These are phyloP conservation scores for Teratosphaeria gauchensis DNA, from an alignment of 2,329 filamentous ascomycete species.

Conservation along the genomic window DNA sequence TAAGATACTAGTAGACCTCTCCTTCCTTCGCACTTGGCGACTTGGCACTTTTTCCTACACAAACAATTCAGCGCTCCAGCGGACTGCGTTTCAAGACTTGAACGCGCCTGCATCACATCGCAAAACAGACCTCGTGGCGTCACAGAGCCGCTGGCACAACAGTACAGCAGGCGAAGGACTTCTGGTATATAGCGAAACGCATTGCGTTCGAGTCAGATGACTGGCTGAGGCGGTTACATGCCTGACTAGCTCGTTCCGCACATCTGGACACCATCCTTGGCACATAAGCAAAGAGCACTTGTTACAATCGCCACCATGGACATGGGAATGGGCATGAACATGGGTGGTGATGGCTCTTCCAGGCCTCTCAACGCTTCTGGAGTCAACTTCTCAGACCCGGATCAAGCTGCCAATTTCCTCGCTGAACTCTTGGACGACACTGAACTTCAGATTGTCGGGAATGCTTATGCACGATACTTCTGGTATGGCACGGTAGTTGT, in stretches of 20 bases:
- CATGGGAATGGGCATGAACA: slow-evolving; percentile 18
- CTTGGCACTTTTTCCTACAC: neutral
- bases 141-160: neutral
- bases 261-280: neutral
- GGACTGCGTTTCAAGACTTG: neutral
- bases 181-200: neutral
- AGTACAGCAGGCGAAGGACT: neutral
- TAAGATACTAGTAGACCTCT: neutral
- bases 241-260: neutral
- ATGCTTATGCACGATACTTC: slow-evolving; percentile 29
- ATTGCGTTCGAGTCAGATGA: neutral
- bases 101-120: neutral
- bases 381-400: slow-evolving; percentile 29
- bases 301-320: slow-evolving; percentile 1
- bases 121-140: neutral
- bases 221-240: neutral
- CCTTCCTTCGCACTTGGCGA: neutral
- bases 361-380: slow-evolving; percentile 24
- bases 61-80: neutral
- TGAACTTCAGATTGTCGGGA: slow-evolving; percentile 26
- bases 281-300: too few relatives aligned
- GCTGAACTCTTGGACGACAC: slow-evolving; percentile 28
- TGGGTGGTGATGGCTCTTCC: slow-evolving; percentile 11
- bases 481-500: slow-evolving; percentile 31
- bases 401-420: slow-evolving; percentile 28